phyloP scores from a whole-genome alignment of 441 rosid species.

The Mallotus japonicus region DNA sequence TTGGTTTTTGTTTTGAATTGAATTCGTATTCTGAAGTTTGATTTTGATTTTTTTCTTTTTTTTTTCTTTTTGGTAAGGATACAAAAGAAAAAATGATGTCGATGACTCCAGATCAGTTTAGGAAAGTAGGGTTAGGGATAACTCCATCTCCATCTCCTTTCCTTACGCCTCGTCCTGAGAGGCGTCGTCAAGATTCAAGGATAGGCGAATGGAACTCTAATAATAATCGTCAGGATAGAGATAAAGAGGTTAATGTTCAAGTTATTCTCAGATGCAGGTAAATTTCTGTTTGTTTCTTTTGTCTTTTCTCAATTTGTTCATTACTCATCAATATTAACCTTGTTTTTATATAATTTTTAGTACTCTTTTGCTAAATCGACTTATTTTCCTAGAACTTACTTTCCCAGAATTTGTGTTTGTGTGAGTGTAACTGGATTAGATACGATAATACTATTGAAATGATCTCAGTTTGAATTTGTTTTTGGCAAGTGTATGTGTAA shows the following conservation, averaged over 20 bases:
- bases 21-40: background rate
- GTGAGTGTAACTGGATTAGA: too few relatives aligned
- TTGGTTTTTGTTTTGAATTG: background rate
- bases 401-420: too few relatives aligned
- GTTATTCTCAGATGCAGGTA: conserved; percentile 81
- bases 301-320: background rate
- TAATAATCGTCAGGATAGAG: conserved; percentile 58
- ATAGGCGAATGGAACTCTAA: conserved; percentile 42
- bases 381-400: too few relatives aligned
- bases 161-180: conserved; percentile 81
- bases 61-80: background rate
- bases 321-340: background rate
- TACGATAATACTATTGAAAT: too few relatives aligned
- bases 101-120: conserved; percentile 63
- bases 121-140: conserved; percentile 65
- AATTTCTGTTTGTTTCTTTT: conserved; percentile 4
- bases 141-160: conserved; percentile 79
- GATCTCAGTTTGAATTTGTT: too few relatives aligned
- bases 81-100: conserved; percentile 41
- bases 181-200: conserved; percentile 65
- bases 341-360: too few relatives aligned
- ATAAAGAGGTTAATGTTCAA: conserved; percentile 84
- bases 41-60: too few relatives aligned
- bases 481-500: too few relatives aligned
- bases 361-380: too few relatives aligned